phyloP scores from a whole-genome alignment of 169 alveolate species.

The Plasmodium cynomolgi region DNA sequence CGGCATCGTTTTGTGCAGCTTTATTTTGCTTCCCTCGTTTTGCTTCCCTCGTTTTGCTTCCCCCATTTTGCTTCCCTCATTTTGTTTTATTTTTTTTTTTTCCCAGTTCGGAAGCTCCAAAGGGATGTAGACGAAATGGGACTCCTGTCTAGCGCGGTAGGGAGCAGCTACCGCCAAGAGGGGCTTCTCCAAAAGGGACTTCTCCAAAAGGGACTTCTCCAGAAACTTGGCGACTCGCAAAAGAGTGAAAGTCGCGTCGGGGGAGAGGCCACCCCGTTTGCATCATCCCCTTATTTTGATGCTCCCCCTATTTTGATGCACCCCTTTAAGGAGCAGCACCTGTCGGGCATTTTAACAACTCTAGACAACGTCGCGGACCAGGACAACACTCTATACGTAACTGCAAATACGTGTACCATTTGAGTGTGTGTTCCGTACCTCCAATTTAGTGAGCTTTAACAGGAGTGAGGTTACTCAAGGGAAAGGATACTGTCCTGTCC shows the following conservation, averaged over 20 bases:
- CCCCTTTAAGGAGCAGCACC: constrained; percentile 27
- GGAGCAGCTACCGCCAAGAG: background rate
- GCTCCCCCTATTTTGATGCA: background rate
- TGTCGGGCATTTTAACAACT: constrained; percentile 13
- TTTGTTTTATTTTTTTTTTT: background rate
- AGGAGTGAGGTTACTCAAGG: background rate
- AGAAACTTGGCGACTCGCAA: background rate
- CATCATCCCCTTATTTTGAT: background rate
- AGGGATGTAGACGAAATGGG: constrained; percentile 35
- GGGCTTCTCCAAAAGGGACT: background rate
- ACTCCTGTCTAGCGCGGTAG: constrained; percentile 37
- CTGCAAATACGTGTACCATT: background rate
- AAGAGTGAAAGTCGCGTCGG: background rate
- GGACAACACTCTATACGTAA: constrained; percentile 41
- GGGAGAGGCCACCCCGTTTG: background rate
- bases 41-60: background rate
- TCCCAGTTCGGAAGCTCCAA: constrained; percentile 13
- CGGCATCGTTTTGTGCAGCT: background rate
- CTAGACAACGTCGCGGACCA: constrained; percentile 9
- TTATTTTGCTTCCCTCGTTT: background rate
- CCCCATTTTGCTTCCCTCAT: background rate
- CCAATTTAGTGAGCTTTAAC: background rate
- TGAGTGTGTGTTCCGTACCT: background rate
- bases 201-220: background rate
- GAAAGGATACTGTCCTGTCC: background rate